Conservation (phyloP, 805 yeast genomes). For the Ogataea angusta region DNA sequence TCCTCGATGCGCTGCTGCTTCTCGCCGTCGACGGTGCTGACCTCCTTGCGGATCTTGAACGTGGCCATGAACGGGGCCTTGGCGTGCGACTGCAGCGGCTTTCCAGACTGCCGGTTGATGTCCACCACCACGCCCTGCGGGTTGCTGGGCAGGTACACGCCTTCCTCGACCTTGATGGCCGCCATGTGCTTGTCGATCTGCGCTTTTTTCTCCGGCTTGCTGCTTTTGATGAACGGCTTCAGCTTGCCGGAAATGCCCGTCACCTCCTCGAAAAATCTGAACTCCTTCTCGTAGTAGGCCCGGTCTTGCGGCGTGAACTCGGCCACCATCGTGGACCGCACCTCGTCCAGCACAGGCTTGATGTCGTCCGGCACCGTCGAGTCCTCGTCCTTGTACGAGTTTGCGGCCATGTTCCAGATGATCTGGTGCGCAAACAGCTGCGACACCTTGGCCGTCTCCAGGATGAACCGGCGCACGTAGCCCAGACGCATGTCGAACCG, state of each 20-base stretch:
- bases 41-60: slow-evolving; percentile 71
- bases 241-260: slow-evolving; percentile 92
- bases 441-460: slow-evolving; percentile 88
- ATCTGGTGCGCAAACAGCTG: slow-evolving; percentile 95
- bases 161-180: slow-evolving; percentile 64
- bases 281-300: slow-evolving; percentile 75
- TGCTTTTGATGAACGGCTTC: slow-evolving; percentile 88
- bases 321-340: slow-evolving; percentile 60
- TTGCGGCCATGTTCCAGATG: slow-evolving; percentile 96
- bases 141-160: slow-evolving; percentile 91
- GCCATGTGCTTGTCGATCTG: slow-evolving; percentile 97
- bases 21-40: slow-evolving; percentile 40
- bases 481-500: slow-evolving; percentile 74
- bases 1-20: slow-evolving; percentile 31
- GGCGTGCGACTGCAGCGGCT: slow-evolving; percentile 95
- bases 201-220: slow-evolving; percentile 93
- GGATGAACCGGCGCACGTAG: slow-evolving; percentile 80
- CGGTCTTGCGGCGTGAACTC: slow-evolving; percentile 60
- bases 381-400: slow-evolving; percentile 87
- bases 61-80: slow-evolving; percentile 98
- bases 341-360: slow-evolving; percentile 78
- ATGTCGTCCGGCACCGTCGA: slow-evolving; percentile 72
- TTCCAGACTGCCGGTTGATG: slow-evolving; percentile 87
- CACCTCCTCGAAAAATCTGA: slow-evolving; percentile 84
- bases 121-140: slow-evolving; percentile 95